Base-by-base conservation (phyloP, 306 rosid genomes). In the Ormosia emarginata region DNA sequence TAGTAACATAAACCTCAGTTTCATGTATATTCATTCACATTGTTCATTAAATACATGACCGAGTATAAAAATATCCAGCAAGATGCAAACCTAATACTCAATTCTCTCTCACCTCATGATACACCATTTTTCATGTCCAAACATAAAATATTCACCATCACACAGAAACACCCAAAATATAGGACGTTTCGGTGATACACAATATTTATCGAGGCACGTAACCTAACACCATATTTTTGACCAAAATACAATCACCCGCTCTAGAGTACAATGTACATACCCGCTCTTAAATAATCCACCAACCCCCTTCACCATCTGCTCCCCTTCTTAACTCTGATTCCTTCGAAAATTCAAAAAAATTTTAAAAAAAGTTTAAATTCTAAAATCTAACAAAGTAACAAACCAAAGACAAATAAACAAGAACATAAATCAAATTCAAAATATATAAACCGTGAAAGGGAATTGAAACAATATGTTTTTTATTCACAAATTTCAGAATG, bases 181-280 rank as follows among this genome's bases (percentile, higher is more conserved):
- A 24, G 24, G 24, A 24, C 24, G 24, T 24, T 24, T 24, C 24
- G 24, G 24, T 24, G 24, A 24, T 24, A 24, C 24, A 24, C 24
- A 24, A 24, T 37, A 40, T 68, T 82, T 78, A 71, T 77, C 50
- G 36, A 79, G 71, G 76, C 65, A 59, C 58, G 47, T 49, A 33
- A 36, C 24, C 65, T 15, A 29, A 30, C 77, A 52, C 89, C 80
- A 57, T 15, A 2, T 11, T 57, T 67, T 55, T 82, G 18, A 67
- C 57, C 46, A 18, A 56, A 41, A 63, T 30, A 44, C 47, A 50
- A 37, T 34, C 74, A 17, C 59, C 12, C 15, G 1, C 13, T 43
- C 39, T 2, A 46, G 29, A 43, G 17, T 12, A 5, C 67, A 62
- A 62, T 62, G 18, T 33, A 33, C 24, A 29, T 58, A 9, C 2